phyloP scores from a whole-genome alignment of 2,329 filamentous ascomycete genomes.

The Ophiostoma pallidulum region DNA sequence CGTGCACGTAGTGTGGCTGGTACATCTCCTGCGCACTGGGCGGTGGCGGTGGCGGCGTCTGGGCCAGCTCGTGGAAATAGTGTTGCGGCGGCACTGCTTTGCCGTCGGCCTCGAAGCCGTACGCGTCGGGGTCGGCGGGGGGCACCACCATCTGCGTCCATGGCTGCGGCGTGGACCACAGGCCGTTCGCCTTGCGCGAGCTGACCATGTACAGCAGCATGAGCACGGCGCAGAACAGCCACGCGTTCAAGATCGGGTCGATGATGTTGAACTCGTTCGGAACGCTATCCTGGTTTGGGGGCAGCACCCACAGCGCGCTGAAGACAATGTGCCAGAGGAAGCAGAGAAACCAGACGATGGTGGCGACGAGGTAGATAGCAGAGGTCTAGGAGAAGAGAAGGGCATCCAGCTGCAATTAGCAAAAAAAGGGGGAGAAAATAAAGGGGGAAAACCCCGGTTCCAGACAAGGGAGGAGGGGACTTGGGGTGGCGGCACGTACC shows the following conservation, averaged over 20 bases:
- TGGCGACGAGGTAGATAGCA: conserved; percentile 26
- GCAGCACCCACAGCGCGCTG: conserved; percentile 10
- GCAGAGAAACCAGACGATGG: conserved; percentile 24
- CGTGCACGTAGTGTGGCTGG: not conserved
- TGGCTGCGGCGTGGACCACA: conserved; percentile 20
- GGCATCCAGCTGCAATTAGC: not conserved
- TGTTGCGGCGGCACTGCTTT: not conserved
- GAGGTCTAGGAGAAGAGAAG: conserved; percentile 16
- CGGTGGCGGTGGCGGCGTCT: not conserved
- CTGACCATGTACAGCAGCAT: conserved; percentile 19
- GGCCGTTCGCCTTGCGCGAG: conserved; percentile 18
- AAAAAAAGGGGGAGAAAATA: not conserved
- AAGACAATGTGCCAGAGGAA: conserved; percentile 15
- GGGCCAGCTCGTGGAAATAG: not conserved
- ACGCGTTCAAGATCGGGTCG: conserved; percentile 16
- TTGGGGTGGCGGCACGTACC: too few relatives aligned
- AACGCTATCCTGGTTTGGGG: not conserved
- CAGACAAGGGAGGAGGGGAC: too few relatives aligned
- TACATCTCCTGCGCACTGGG: not conserved
- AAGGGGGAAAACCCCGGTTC: not conserved
- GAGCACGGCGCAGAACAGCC: conserved; percentile 17
- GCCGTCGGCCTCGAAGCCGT: not conserved
- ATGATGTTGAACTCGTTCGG: conserved; percentile 4
- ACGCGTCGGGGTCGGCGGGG: not conserved
- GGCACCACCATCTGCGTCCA: conserved; percentile 10